Percentiles rank a stretch among this genome's conserved stretches.
phyloP scores from a whole-genome alignment of 495 filamentous ascomycete species.

The Lepraria neglecta region DNA sequence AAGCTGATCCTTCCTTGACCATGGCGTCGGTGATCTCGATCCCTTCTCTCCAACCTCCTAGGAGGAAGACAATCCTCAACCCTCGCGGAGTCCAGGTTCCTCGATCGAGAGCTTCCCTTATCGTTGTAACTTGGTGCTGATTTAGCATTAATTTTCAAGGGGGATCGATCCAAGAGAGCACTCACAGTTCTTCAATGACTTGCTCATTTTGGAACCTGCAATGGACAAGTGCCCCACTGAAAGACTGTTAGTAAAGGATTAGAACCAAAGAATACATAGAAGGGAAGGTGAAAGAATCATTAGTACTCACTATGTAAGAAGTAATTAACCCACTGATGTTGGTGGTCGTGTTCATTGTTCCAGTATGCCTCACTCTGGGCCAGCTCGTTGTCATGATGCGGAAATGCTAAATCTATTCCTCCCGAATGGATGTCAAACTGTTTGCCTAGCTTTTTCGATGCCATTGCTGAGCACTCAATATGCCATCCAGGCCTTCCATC shows the following conservation, averaged over 20 bases:
- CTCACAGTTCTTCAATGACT: conserved; percentile 8
- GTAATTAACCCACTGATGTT: conserved; percentile 86
- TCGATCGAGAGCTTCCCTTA: conserved; percentile 68
- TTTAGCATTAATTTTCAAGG: background rate
- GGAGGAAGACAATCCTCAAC: conserved; percentile 79
- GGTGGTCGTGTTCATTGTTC: conserved; percentile 32
- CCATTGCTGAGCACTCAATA: conserved; percentile 98
- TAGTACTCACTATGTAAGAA: conserved; percentile 63
- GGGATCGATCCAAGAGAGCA: background rate
- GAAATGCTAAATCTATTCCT: conserved; percentile 88
- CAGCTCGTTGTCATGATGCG: conserved; percentile 94
- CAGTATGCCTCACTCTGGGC: conserved; percentile 93
- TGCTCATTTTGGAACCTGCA: conserved; percentile 83
- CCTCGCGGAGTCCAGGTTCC: conserved; percentile 75
- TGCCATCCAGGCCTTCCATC: conserved; percentile 81
- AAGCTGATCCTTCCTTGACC: conserved; percentile 60
- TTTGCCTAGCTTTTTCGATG: conserved; percentile 72
- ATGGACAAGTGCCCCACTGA: conserved; percentile 81
- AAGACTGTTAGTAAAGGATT: background rate
- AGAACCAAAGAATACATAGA: too few relatives aligned
- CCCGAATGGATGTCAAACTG: conserved; percentile 91
- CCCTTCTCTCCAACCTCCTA: conserved; percentile 83
- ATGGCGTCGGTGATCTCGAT: conserved; percentile 86
- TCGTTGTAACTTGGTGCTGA: conserved; percentile 58
- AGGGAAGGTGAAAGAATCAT: too few relatives aligned